Percentiles rank a stretch among this genome's conserved stretches.
Evolutionary conservation across 805 yeast genomes (phyloP).

Genomic region (Cyberlindnera maritima): DNA sequence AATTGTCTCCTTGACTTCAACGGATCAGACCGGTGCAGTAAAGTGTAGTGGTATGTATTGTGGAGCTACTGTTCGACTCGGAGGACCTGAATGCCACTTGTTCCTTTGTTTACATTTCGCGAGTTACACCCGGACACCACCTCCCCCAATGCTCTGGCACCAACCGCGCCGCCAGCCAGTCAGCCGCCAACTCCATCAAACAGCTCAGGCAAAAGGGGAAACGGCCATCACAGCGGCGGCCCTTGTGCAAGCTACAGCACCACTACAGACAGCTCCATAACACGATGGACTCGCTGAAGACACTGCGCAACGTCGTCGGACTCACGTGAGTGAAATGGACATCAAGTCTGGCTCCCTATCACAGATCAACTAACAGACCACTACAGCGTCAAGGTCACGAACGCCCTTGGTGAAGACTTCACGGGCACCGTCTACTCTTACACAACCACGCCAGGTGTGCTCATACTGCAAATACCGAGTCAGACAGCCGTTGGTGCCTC

Average conservation of each 20-base stretch:
- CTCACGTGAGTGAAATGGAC: slow-evolving; percentile 12
- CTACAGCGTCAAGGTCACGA: slow-evolving; percentile 54
- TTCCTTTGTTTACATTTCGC: slow-evolving; percentile 3
- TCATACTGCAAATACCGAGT: slow-evolving; percentile 29
- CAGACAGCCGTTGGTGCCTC: slow-evolving; percentile 10
- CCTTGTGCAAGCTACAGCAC: background rate
- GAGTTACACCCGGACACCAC: slow-evolving; percentile 6
- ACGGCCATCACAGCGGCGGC: background rate
- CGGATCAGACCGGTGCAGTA: background rate
- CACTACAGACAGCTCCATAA: background rate
- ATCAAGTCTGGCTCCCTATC: too few relatives aligned
- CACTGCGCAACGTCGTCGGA: slow-evolving; percentile 11
- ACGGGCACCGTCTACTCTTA: slow-evolving; percentile 66
- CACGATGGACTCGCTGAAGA: slow-evolving; percentile 6
- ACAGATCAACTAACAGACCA: background rate
- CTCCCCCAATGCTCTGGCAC: background rate
- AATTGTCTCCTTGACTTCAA: too few relatives aligned
- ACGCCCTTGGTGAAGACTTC: slow-evolving; percentile 52
- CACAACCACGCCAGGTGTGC: slow-evolving; percentile 40
- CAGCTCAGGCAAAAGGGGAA: background rate
- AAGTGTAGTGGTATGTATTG: too few relatives aligned
- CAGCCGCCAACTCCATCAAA: background rate
- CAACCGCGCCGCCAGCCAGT: background rate
- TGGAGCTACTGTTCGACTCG: too few relatives aligned
- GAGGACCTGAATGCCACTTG: background rate